Base-by-base conservation (phyloP, 1,284 basidiomycete species). In the Uromyces viciae-fabae region DNA sequence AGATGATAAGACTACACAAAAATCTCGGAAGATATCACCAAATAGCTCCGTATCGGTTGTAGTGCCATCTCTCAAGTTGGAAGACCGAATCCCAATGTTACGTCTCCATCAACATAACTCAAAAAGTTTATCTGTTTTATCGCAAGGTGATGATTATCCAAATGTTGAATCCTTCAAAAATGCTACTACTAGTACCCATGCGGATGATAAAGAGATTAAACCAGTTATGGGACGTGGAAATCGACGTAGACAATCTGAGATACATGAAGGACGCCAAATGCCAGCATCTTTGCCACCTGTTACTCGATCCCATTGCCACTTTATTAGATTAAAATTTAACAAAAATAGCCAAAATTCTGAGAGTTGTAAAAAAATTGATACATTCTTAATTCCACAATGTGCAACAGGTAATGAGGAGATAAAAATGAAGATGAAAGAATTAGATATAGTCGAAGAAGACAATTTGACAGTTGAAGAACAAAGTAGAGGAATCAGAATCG, bases 241-340 rank as follows among this genome's bases (percentile, higher is more conserved):
- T 9, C 56, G 60, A 74, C 69, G 71, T 33, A 73, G 56, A 52
- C 43, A 52, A n/a, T 74, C 71, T 28, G 79, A 81, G 25, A 52
- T 46, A 14, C 40, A 11, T 42, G 71, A 75, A 40, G 62, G 19
- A 8, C 56, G 71, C 31, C 69, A 52, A 66, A 36, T 81, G 36
- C 71, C 71, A 17, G 43, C 43, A 22, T 81, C 79, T 64, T 25
- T 64, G 19, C 79, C 79, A 33, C 79, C 79, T 17, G 79, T 81
- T 7, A 81, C 79, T 66, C 49, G 79, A 81, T 81, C 79, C 19
- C 79, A 81, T 64, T 81, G 79, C 58, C 79, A 81, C 75, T 81
- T 73, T 49, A 71, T 81, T 17, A 64, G 79, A 64, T 33, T 81
- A n/a, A 43, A 81, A 42, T 80, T 80, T 31, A 46, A 52, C 36